Percentiles rank a stretch among this genome's conserved stretches.
phyloP scores from a whole-genome alignment of 2,329 filamentous ascomycete genomes.

The Balansia obtecta region DNA sequence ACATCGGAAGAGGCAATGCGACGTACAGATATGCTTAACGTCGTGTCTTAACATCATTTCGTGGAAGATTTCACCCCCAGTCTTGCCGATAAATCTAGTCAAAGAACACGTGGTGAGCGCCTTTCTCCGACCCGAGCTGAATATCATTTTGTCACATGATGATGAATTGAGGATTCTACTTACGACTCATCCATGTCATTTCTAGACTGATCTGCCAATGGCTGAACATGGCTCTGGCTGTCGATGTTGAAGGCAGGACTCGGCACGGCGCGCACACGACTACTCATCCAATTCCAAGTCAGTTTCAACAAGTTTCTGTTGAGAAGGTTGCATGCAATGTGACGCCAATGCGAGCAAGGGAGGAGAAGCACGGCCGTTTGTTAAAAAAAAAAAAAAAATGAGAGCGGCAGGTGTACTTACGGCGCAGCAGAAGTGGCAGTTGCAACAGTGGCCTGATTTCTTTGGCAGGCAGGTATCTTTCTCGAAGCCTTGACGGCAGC shows the following conservation, averaged over 20 bases:
- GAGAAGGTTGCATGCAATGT: not conserved
- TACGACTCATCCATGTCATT: slow-evolving; percentile 73
- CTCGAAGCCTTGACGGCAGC: slow-evolving; percentile 24
- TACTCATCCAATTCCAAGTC: slow-evolving; percentile 5
- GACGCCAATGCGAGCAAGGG: slow-evolving; percentile 8
- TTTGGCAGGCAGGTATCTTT: slow-evolving; percentile 28
- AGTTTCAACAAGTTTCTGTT: not conserved
- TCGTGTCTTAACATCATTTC: slow-evolving; percentile 95
- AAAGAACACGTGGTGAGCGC: slow-evolving; percentile 1
- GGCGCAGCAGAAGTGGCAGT: slow-evolving; percentile 30
- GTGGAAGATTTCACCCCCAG: slow-evolving; percentile 92
- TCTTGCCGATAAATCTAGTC: slow-evolving; percentile 78
- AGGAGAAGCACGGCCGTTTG: not conserved
- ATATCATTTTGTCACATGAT: not conserved
- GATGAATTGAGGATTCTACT: slow-evolving; percentile 35
- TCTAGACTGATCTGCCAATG: slow-evolving; percentile 46
- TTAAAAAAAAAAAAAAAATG: not conserved
- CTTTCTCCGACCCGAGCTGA: not conserved
- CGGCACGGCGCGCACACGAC: slow-evolving; percentile 42
- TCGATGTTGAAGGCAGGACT: slow-evolving; percentile 48
- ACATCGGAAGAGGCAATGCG: not conserved
- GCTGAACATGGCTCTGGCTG: slow-evolving; percentile 51
- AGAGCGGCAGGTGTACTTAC: slow-evolving; percentile 30
- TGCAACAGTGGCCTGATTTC: slow-evolving; percentile 37
- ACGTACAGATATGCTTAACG: slow-evolving; percentile 90